These are phyloP conservation scores for Entoloma clypeatum DNA, from an alignment of 1,284 basidiomycete genomes.

Conservation along the genomic window DNA sequence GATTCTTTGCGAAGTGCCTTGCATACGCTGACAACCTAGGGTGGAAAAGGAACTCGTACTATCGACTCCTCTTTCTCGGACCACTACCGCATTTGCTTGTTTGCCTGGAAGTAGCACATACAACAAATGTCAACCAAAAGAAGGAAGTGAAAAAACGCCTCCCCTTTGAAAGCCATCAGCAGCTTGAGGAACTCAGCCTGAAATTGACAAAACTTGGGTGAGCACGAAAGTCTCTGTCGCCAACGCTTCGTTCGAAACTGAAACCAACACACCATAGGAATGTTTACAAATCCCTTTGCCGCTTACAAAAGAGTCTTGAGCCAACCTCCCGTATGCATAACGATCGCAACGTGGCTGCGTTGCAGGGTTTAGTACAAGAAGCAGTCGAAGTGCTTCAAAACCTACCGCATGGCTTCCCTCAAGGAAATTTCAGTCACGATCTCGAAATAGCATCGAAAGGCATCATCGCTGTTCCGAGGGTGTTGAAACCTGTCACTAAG, in stretches of 20 bases:
- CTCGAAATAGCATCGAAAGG: constrained; percentile 31
- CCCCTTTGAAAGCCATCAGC: constrained; percentile 23
- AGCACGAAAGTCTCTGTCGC: constrained; percentile 2
- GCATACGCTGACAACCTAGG: constrained; percentile 27
- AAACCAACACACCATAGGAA: constrained; percentile 17
- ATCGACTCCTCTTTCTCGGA: constrained; percentile 45
- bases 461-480: constrained; percentile 20
- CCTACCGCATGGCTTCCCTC: constrained; percentile 15
- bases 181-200: constrained; percentile 18
- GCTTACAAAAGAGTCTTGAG: constrained; percentile 26
- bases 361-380: constrained; percentile 25
- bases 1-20: constrained; percentile 33
- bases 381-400: constrained; percentile 24
- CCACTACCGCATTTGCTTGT: constrained; percentile 47
- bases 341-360: constrained; percentile 12
- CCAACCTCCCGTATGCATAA: constrained; percentile 26
- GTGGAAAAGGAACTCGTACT: constrained; percentile 32
- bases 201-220: constrained; percentile 7
- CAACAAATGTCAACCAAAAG: constrained; percentile 29
- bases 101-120: constrained; percentile 38
- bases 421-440: constrained; percentile 25
- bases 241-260: neutral
- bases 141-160: constrained; percentile 31
- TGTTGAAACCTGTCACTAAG: constrained; percentile 20
- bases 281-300: constrained; percentile 19